These are phyloP conservation scores for Cutaneotrichosporon cutaneum DNA, from an alignment of 1,284 basidiomycete genomes.

Conservation along the genomic window DNA sequence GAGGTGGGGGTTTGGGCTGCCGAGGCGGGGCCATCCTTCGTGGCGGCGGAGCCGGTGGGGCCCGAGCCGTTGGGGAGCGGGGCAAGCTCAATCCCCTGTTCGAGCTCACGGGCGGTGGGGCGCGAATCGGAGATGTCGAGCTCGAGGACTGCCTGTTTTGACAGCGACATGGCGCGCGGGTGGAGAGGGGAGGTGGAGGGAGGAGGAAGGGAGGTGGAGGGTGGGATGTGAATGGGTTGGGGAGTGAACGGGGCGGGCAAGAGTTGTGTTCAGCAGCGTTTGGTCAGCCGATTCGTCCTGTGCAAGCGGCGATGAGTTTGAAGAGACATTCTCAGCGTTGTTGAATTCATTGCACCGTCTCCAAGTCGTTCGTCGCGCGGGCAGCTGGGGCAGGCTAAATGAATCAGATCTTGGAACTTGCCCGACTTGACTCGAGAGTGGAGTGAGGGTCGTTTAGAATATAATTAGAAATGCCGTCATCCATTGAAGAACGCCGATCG, in stretches of 20 bases:
- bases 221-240: too few relatives aligned
- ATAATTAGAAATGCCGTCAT: not conserved
- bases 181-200: not conserved
- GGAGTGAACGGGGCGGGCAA: too few relatives aligned
- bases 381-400: not conserved
- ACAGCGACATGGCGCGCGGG: not conserved
- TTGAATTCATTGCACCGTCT: too few relatives aligned
- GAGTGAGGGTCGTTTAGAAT: not conserved
- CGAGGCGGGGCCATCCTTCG: not conserved
- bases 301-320: not conserved
- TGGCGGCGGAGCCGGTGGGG: too few relatives aligned
- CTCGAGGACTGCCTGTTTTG: not conserved
- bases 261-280: too few relatives aligned
- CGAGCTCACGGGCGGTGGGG: not conserved
- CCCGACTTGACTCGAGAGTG: not conserved
- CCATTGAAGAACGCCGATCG: not conserved
- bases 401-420: not conserved
- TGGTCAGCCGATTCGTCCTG: not conserved
- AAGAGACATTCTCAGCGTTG: not conserved
- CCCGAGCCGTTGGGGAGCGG: not conserved
- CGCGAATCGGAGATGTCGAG: not conserved
- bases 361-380: not conserved
- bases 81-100: not conserved
- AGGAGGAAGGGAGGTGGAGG: not conserved
- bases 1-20: not conserved